phyloP scores from a whole-genome alignment of 768 basidiomycete species.

The Phlebiopsis gigantea region DNA sequence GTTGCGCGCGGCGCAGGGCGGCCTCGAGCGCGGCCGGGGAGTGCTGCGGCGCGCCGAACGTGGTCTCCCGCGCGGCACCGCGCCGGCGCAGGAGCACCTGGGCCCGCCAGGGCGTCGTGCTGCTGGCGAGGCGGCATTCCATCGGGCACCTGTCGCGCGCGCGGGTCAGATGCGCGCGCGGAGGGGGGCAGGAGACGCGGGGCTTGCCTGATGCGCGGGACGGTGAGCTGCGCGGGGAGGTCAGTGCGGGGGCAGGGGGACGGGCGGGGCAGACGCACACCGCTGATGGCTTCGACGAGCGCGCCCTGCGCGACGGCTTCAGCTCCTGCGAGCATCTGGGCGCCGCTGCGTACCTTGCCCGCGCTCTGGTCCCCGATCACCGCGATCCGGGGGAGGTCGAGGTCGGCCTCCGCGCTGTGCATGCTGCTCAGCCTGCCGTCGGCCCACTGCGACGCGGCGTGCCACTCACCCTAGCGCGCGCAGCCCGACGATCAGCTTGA shows the following conservation, averaged over 20 bases:
- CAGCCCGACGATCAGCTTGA: too few species aligned
- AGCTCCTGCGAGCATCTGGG: neutral
- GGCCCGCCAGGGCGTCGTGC: slow-evolving; percentile 23
- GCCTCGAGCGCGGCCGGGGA: too few species aligned
- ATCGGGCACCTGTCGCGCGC: slow-evolving; percentile 22
- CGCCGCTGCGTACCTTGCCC: neutral
- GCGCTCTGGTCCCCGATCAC: slow-evolving; percentile 45
- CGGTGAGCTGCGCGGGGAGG: slow-evolving; percentile 37
- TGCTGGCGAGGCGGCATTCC: slow-evolving; percentile 25
- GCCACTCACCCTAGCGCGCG: too few species aligned
- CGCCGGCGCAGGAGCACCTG: slow-evolving; percentile 36
- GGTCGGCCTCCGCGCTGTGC: too few species aligned
- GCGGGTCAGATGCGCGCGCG: too few species aligned
- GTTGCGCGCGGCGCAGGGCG: slow-evolving; percentile 54
- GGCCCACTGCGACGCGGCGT: too few species aligned
- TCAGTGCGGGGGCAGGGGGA: too few species aligned
- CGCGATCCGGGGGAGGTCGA: slow-evolving; percentile 47
- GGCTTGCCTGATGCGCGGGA: slow-evolving; percentile 40
- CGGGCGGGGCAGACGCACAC: neutral
- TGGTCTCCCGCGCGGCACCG: too few species aligned
- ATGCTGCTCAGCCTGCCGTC: too few species aligned
- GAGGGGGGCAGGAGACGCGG: too few species aligned
- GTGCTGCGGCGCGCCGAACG: too few species aligned
- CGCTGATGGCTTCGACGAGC: slow-evolving; percentile 7
- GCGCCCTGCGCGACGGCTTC: neutral